phyloP scores from a whole-genome alignment of 2,329 filamentous ascomycete genomes.

The Lanzia echinophila region DNA sequence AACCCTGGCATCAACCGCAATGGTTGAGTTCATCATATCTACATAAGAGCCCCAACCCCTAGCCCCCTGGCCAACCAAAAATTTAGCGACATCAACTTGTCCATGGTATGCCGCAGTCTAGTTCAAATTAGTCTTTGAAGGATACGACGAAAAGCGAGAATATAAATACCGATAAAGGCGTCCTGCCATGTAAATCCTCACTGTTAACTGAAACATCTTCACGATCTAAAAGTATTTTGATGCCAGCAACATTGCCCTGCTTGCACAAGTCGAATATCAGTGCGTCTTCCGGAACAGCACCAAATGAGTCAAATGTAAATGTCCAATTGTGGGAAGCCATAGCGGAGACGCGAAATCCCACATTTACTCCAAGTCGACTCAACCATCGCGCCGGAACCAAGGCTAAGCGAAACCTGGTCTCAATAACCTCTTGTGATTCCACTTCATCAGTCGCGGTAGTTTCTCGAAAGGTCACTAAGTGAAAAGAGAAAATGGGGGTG shows the following conservation, averaged over 20 bases:
- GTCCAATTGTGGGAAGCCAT: background rate
- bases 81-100: background rate
- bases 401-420: background rate
- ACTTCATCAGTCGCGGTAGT: background rate
- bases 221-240: constrained; percentile 1
- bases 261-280: constrained; percentile 1
- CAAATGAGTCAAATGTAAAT: background rate
- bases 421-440: background rate
- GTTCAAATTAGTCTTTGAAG: background rate
- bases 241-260: constrained; percentile 1
- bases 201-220: background rate
- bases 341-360: background rate
- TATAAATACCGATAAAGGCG: background rate
- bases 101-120: background rate
- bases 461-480: background rate
- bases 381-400: background rate
- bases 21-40: background rate
- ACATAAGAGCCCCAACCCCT: background rate
- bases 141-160: background rate
- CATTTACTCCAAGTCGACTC: background rate
- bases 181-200: background rate
- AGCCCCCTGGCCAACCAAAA: background rate
- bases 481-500: background rate
- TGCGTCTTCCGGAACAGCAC: background rate
- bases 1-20: background rate